These are phyloP conservation scores for Termitomyces eurrhizus DNA, from an alignment of 768 basidiomycete genomes.

Conservation along the genomic window DNA sequence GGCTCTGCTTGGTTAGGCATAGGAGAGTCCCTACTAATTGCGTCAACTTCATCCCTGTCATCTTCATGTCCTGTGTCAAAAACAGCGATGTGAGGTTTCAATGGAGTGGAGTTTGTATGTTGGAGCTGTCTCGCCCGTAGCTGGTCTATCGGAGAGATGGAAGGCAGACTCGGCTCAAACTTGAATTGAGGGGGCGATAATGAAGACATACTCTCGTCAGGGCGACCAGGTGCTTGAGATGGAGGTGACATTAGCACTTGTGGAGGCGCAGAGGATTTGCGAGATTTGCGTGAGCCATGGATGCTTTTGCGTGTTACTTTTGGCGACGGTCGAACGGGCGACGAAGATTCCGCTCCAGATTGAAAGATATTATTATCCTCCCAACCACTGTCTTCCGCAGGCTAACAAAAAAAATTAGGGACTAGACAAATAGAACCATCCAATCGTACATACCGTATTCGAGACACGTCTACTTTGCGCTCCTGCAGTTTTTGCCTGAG, in stretches of 20 bases:
- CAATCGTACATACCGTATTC: slow-evolving; percentile 30
- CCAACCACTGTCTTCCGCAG: slow-evolving; percentile 75
- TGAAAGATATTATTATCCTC: slow-evolving; percentile 91
- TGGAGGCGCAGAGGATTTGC: slow-evolving; percentile 74
- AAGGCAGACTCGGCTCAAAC: slow-evolving; percentile 52
- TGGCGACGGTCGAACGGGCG: slow-evolving; percentile 63
- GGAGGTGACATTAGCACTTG: slow-evolving; percentile 40
- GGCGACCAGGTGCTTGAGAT: slow-evolving; percentile 30
- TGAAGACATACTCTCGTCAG: slow-evolving; percentile 16
- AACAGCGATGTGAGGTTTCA: slow-evolving; percentile 3
- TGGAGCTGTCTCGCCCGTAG: slow-evolving; percentile 17
- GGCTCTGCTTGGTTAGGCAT: slow-evolving; percentile 5
- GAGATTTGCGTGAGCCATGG: slow-evolving; percentile 41
- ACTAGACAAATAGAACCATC: neutral
- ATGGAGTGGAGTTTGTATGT: neutral
- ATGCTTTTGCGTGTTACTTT: slow-evolving; percentile 39
- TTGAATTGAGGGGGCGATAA: slow-evolving; percentile 49
- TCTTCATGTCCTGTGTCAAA: slow-evolving; percentile 18
- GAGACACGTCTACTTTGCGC: slow-evolving; percentile 55
- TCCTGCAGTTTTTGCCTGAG: slow-evolving; percentile 45
- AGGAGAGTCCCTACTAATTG: slow-evolving; percentile 6
- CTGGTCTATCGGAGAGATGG: slow-evolving; percentile 24
- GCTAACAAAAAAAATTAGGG: slow-evolving; percentile 6
- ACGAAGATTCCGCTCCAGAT: slow-evolving; percentile 86
- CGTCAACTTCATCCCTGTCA: slow-evolving; percentile 24